These are phyloP conservation scores for Fusarium anguioides DNA, from an alignment of 2,329 filamentous ascomycete species.

Conservation along the genomic window DNA sequence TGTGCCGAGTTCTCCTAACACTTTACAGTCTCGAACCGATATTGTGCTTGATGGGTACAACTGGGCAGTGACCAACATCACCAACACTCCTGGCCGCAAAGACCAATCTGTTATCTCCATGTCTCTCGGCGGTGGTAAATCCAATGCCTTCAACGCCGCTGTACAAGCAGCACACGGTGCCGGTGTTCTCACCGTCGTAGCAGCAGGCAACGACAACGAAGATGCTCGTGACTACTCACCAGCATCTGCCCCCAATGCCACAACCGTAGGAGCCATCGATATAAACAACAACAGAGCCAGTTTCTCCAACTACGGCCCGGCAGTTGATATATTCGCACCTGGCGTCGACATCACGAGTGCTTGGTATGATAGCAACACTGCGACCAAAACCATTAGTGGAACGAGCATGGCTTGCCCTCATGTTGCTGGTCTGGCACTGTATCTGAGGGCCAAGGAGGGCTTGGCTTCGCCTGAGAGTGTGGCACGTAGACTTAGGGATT, in stretches of 20 bases:
- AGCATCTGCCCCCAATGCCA: constrained; percentile 58
- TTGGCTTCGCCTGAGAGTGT: constrained; percentile 58
- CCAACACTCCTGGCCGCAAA: constrained; percentile 51
- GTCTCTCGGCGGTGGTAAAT: constrained; percentile 62
- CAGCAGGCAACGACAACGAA: constrained; percentile 64
- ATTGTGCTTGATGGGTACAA: constrained; percentile 49
- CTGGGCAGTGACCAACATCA: constrained; percentile 57
- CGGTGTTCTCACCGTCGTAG: constrained; percentile 64
- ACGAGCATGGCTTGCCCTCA: constrained; percentile 73
- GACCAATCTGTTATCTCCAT: constrained; percentile 64
- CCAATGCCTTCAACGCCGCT: constrained; percentile 61
- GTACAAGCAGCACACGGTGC: constrained; percentile 57
- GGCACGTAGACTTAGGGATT: constrained; percentile 53
- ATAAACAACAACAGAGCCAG: constrained; percentile 51
- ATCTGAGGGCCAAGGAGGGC: constrained; percentile 53
- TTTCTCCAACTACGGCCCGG: constrained; percentile 63
- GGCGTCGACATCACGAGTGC: constrained; percentile 59
- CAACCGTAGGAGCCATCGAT: constrained; percentile 65
- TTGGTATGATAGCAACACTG: constrained; percentile 56
- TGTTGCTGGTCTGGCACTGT: constrained; percentile 69
- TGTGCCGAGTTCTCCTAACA: neutral
- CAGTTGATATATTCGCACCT: constrained; percentile 64
- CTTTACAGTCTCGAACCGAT: constrained; percentile 35
- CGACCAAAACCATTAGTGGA: constrained; percentile 62
- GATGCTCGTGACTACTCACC: constrained; percentile 58